Percentiles rank a stretch among this genome's conserved stretches.
Evolutionary conservation across 306 rosid species (phyloP).

Genomic region (Cicer cuneatum): DNA sequence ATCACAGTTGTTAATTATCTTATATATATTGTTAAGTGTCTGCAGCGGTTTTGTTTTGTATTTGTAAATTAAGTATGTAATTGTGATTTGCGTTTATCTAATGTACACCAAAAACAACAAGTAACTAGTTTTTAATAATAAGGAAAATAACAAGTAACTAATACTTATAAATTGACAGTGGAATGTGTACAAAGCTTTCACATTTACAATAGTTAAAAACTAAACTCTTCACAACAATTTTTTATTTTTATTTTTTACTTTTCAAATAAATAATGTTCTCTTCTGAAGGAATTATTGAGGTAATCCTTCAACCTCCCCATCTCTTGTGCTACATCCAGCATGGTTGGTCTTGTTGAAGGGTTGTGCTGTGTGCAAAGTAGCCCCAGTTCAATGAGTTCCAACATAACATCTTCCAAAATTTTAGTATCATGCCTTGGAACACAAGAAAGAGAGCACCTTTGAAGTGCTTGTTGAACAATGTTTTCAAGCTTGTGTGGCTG

Average conservation of each 20-base stretch:
- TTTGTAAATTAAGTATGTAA: no score
- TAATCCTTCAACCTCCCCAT: constrained; percentile 74
- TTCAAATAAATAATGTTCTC: constrained; percentile 26
- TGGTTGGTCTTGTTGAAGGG: constrained; percentile 80
- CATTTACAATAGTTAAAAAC: constrained; percentile 18
- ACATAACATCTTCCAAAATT: constrained; percentile 55
- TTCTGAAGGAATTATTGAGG: constrained; percentile 45
- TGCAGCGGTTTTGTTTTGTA: no score
- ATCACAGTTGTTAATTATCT: no score
- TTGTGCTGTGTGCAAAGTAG: constrained; percentile 77
- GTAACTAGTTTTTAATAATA: no score
- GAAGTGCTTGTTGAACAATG: constrained; percentile 62
- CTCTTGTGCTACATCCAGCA: constrained; percentile 81
- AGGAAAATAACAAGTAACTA: no score
- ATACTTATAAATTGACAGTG: not conserved
- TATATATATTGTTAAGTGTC: no score
- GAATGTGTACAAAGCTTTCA: not conserved
- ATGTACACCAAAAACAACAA: no score
- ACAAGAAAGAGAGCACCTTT: constrained; percentile 49
- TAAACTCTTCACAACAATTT: not conserved
- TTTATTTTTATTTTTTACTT: constrained; percentile 13
- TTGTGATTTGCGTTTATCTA: no score
- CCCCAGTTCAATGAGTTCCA: constrained; percentile 82
- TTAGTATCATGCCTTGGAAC: constrained; percentile 44
- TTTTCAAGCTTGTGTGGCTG: constrained; percentile 55